These are phyloP conservation scores for Ganoderma sinense DNA, from an alignment of 1,284 basidiomycete species.

Conservation along the genomic window DNA sequence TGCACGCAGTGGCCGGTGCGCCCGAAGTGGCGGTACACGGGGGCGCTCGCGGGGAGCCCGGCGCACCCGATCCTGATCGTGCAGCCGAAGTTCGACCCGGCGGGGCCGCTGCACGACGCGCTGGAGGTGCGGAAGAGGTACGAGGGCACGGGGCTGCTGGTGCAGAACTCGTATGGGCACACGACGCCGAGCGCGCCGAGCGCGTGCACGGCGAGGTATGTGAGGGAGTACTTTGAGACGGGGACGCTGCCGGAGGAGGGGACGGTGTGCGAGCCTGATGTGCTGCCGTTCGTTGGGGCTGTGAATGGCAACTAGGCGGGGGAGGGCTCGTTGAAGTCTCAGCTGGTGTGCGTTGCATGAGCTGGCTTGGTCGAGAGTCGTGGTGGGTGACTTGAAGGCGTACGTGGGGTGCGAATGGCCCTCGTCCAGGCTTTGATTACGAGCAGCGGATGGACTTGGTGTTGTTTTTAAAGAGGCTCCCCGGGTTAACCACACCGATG, in stretches of 20 bases:
- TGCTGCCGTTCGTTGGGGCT: conserved; percentile 27
- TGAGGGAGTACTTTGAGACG: conserved; percentile 50
- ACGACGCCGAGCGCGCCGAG: conserved; percentile 51
- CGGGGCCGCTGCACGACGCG: conserved; percentile 29
- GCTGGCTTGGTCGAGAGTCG: too few relatives aligned
- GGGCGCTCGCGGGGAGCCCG: conserved; percentile 29
- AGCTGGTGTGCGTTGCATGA: too few relatives aligned
- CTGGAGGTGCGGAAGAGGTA: conserved; percentile 26
- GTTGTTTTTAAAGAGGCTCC: too few relatives aligned
- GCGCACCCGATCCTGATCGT: conserved; percentile 40
- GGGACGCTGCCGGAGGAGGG: conserved; percentile 50
- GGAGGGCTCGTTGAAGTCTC: conserved; percentile 14
- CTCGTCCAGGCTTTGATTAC: too few relatives aligned
- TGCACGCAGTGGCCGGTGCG: conserved; percentile 29
- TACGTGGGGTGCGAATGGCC: too few relatives aligned
- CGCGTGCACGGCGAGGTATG: conserved; percentile 49
- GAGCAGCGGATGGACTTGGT: too few relatives aligned
- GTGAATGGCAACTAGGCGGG: conserved; percentile 6
- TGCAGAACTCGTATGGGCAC: conserved; percentile 43
- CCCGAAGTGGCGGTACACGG: conserved; percentile 28
- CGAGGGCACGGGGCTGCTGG: conserved; percentile 29
- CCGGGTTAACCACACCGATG: too few relatives aligned
- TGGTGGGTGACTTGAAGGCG: too few relatives aligned
- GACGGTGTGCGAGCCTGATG: conserved; percentile 45
- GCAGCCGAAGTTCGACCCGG: conserved; percentile 31